A percentile compares a stretch with the other conserved stretches of the same genome.
Evolutionary conservation across 78 protist species (phyloP).

Genomic region (Polysphondylium violaceum): DNA sequence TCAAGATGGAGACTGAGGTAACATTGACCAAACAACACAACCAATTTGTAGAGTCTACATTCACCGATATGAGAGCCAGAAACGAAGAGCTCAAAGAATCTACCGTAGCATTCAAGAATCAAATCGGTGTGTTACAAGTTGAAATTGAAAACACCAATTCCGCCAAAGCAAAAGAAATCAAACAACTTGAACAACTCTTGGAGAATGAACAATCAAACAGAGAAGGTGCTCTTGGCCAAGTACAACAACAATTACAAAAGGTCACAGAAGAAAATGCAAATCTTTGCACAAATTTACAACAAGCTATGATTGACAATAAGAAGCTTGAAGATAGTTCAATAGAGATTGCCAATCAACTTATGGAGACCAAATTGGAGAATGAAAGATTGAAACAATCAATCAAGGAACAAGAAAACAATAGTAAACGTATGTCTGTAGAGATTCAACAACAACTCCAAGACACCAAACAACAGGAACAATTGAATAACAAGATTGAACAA

Average conservation of each 20-base stretch:
- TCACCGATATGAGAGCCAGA: conserved; percentile 31
- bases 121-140: background rate
- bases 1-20: conserved; percentile 61
- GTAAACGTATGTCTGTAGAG: conserved; percentile 36
- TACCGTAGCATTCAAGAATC: background rate
- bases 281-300: no score
- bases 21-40: conserved; percentile 1
- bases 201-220: no score
- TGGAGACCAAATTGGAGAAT: background rate
- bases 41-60: conserved; percentile 37
- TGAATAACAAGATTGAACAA: conserved; percentile 14
- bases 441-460: conserved; percentile 53
- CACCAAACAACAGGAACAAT: conserved; percentile 32
- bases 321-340: background rate
- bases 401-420: conserved; percentile 35
- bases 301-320: no score
- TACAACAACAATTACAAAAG: background rate
- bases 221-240: background rate
- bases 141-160: background rate
- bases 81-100: conserved; percentile 36
- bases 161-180: background rate
- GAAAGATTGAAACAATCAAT: background rate
- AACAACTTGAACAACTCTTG: background rate
- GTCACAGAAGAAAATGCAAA: background rate
- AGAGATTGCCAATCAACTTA: background rate